Percentiles rank a stretch among this genome's conserved stretches.
These are phyloP conservation scores for Pouteria glomerata DNA, from an alignment of 148 eudicot species.

Conservation along the genomic window DNA sequence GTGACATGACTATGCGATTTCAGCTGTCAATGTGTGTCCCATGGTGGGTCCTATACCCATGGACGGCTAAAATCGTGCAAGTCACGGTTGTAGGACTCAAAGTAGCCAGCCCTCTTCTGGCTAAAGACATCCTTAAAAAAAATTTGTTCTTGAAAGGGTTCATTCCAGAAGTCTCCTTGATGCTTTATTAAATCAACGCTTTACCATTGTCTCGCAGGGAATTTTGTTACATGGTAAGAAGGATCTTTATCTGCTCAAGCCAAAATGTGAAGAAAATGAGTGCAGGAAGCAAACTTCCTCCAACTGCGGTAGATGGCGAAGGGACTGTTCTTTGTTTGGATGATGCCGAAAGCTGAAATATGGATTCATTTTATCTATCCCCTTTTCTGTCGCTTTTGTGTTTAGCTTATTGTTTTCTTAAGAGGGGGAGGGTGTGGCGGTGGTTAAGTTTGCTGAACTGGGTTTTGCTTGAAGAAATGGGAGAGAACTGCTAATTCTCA, in stretches of 20 bases:
- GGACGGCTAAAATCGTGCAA: too few species aligned
- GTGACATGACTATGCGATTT: too few species aligned
- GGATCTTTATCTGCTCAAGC: slow-evolving; percentile 76
- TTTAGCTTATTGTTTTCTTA: not conserved
- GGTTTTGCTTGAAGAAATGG: slow-evolving; percentile 4
- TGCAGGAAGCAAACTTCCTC: slow-evolving; percentile 42
- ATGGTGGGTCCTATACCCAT: too few species aligned
- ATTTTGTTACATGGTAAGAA: slow-evolving; percentile 79
- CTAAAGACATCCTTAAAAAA: too few species aligned
- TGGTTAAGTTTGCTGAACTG: not conserved
- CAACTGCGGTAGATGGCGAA: slow-evolving; percentile 45
- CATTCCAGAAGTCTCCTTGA: too few species aligned
- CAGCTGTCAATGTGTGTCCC: too few species aligned
- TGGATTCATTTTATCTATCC: not conserved
- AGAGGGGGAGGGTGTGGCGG: not conserved
- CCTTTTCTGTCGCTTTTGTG: not conserved
- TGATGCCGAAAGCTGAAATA: slow-evolving; percentile 27
- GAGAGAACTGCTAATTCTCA: not conserved
- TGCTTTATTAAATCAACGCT: too few species aligned
- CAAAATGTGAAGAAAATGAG: slow-evolving; percentile 86
- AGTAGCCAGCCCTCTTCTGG: too few species aligned
- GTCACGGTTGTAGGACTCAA: too few species aligned
- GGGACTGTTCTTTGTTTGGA: slow-evolving; percentile 45
- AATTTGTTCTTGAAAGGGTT: too few species aligned
- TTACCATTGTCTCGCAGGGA: slow-evolving; percentile 42